phyloP scores from a whole-genome alignment of 2,329 filamentous ascomycete genomes.

The Talaromyces islandicus region DNA sequence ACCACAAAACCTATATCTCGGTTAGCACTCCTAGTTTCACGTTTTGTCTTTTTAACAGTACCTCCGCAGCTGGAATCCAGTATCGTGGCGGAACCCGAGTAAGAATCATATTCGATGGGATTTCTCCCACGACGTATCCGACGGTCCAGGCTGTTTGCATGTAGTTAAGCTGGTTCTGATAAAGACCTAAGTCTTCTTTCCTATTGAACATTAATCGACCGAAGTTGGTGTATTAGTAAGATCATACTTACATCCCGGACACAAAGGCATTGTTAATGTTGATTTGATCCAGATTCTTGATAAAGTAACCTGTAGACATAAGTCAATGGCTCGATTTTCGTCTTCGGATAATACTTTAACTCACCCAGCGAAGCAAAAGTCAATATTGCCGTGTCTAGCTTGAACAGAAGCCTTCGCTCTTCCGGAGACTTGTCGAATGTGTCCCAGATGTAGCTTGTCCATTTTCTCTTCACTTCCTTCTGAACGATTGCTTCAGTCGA shows the following conservation, averaged over 20 bases:
- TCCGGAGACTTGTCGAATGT: slow-evolving; percentile 47
- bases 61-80: slow-evolving; percentile 46
- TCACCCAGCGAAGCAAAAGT: slow-evolving; percentile 41
- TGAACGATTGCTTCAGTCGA: slow-evolving; percentile 15
- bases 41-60: slow-evolving; percentile 26
- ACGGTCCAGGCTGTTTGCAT: slow-evolving; percentile 54
- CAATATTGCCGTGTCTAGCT: slow-evolving; percentile 44
- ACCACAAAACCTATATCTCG: slow-evolving; percentile 37
- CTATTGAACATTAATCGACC: slow-evolving; percentile 15
- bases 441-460: slow-evolving; percentile 49
- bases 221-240: neutral
- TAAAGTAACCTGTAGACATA: slow-evolving; percentile 39
- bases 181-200: slow-evolving; percentile 49
- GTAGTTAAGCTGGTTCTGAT: slow-evolving; percentile 52
- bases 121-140: slow-evolving; percentile 53
- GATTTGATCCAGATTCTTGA: slow-evolving; percentile 44
- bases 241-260: slow-evolving; percentile 36
- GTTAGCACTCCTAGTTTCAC: neutral
- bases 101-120: slow-evolving; percentile 48
- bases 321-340: neutral
- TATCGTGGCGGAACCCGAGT: slow-evolving; percentile 43
- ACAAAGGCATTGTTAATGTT: slow-evolving; percentile 45
- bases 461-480: slow-evolving; percentile 31
- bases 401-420: slow-evolving; percentile 45
- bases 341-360: slow-evolving; percentile 1